These are phyloP conservation scores for Globisporangium middletonii DNA, from an alignment of 352 stramenopile species.

Conservation along the genomic window DNA sequence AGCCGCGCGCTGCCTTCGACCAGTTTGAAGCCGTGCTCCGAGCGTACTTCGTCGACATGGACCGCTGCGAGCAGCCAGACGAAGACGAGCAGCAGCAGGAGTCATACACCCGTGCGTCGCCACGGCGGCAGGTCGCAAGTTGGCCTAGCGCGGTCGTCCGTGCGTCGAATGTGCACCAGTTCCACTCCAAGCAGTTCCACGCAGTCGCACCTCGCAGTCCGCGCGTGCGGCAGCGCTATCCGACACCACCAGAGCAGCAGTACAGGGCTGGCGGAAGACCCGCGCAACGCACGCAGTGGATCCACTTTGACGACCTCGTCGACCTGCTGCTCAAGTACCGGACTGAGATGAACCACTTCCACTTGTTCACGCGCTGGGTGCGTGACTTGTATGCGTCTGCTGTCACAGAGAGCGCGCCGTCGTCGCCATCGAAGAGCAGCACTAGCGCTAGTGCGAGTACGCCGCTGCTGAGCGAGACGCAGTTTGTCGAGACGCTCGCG, in stretches of 20 bases:
- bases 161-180: constrained; percentile 50
- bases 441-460: neutral
- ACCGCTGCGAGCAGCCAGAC: neutral
- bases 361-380: constrained; percentile 49
- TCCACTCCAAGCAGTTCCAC: constrained; percentile 54
- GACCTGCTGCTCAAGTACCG: constrained; percentile 55
- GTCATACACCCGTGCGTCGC: neutral
- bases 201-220: constrained; percentile 38
- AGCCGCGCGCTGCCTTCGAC: constrained; percentile 35
- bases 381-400: constrained; percentile 45
- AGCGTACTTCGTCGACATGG: constrained; percentile 19
- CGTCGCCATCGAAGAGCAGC: neutral
- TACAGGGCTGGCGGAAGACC: neutral
- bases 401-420: neutral
- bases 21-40: constrained; percentile 53
- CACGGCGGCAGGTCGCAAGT: neutral
- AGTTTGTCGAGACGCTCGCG: constrained; percentile 37
- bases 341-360: constrained; percentile 59
- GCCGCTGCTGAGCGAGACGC: constrained; percentile 35
- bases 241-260: neutral
- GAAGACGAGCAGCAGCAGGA: neutral
- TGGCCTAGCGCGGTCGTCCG: constrained; percentile 17
- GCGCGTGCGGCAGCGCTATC: constrained; percentile 25
- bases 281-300: constrained; percentile 16
- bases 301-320: constrained; percentile 58